These are phyloP conservation scores for Lactarius akahatsu DNA, from an alignment of 768 basidiomycete species.

Conservation along the genomic window DNA sequence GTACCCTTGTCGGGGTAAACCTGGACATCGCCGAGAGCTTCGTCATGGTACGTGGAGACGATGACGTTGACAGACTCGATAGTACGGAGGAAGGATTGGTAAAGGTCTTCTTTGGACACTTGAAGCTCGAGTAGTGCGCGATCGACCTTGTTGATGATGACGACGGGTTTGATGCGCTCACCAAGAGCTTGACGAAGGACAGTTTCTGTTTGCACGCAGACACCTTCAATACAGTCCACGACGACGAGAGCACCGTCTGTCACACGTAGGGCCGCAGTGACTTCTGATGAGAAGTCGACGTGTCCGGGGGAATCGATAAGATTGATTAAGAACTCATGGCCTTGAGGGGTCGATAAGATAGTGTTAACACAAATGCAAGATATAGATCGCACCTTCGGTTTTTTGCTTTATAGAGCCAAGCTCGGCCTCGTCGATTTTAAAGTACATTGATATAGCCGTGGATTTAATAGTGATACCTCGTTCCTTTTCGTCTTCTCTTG, in stretches of 20 bases:
- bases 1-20: conserved; percentile 99
- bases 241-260: conserved; percentile 99
- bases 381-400: conserved; percentile 66
- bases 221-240: conserved; percentile 99
- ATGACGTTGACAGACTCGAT: conserved; percentile 98
- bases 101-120: conserved; percentile 94
- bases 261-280: conserved; percentile 98
- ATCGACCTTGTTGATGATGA: conserved; percentile 99
- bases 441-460: conserved; percentile 99
- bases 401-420: conserved; percentile 86
- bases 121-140: conserved; percentile 98
- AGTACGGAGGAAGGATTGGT: conserved; percentile 96
- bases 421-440: conserved; percentile 91
- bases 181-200: conserved; percentile 95
- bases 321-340: conserved; percentile 98
- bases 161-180: conserved; percentile 99
- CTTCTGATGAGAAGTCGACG: conserved; percentile 99
- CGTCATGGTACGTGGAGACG: conserved; percentile 95
- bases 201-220: conserved; percentile 99
- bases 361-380: conserved; percentile 24
- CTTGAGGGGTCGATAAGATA: conserved; percentile 38
- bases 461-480: conserved; percentile 99
- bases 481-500: conserved; percentile 97
- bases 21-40: conserved; percentile 94
- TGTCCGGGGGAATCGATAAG: conserved; percentile 99